Percentiles rank a stretch among this genome's conserved stretches.
These are phyloP conservation scores for Cladosporium sp. DNA, from an alignment of 2,329 filamentous ascomycete species.

Conservation along the genomic window DNA sequence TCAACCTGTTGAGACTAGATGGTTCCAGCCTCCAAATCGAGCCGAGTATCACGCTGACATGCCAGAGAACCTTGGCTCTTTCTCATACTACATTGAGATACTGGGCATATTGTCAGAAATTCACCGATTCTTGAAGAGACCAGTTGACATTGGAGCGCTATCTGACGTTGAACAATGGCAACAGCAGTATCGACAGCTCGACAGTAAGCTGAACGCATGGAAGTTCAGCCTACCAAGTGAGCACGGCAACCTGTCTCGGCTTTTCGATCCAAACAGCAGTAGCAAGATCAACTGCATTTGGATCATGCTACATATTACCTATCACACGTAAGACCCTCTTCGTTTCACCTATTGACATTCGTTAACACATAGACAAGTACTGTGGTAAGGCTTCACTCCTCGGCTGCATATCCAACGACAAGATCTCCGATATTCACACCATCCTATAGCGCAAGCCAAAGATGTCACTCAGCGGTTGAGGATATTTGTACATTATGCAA, in stretches of 20 bases:
- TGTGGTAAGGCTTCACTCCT: slow-evolving; percentile 85
- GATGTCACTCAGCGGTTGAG: slow-evolving; percentile 78
- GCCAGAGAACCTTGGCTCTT: slow-evolving; percentile 78
- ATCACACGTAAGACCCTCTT: slow-evolving; percentile 62
- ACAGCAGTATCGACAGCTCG: slow-evolving; percentile 76
- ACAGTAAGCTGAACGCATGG: slow-evolving; percentile 75
- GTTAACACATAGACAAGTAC: slow-evolving; percentile 44
- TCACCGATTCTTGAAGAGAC: slow-evolving; percentile 82
- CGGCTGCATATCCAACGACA: slow-evolving; percentile 86
- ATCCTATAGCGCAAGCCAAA: slow-evolving; percentile 77
- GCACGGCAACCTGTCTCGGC: slow-evolving; percentile 76
- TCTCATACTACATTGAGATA: slow-evolving; percentile 87
- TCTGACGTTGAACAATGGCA: slow-evolving; percentile 90
- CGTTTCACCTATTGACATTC: not conserved
- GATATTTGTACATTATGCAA: slow-evolving; percentile 74
- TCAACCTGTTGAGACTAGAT: slow-evolving; percentile 75
- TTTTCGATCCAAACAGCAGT: slow-evolving; percentile 62
- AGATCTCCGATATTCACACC: slow-evolving; percentile 85
- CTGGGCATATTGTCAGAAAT: slow-evolving; percentile 82
- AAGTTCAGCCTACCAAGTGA: slow-evolving; percentile 78
- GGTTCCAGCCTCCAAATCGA: slow-evolving; percentile 57
- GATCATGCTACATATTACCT: slow-evolving; percentile 88
- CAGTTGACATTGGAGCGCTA: slow-evolving; percentile 80
- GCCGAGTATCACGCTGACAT: slow-evolving; percentile 52
- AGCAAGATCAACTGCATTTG: slow-evolving; percentile 74